Conservation (phyloP, 768 basidiomycete genomes). For the Calocybe indica region DNA sequence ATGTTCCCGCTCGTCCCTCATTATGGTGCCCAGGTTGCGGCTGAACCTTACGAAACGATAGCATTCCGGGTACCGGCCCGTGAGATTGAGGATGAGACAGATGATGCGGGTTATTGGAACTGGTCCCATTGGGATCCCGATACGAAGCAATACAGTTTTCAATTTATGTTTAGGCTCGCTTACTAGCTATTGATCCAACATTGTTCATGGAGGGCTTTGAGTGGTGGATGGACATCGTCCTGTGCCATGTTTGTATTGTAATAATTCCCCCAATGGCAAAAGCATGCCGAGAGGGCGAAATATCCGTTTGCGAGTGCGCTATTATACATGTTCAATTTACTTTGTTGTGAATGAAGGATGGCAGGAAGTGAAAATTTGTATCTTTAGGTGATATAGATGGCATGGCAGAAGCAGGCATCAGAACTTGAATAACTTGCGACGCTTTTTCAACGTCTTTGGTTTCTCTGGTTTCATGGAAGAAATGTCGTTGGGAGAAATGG, state of each 20-base stretch:
- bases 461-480: no score
- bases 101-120: slow-evolving; percentile 87
- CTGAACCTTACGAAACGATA: slow-evolving; percentile 99
- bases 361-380: no score
- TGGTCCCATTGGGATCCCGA: slow-evolving; percentile 99
- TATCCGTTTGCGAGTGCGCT: no score
- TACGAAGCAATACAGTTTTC: slow-evolving; percentile 96
- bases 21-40: slow-evolving; percentile 67
- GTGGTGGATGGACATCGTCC: slow-evolving; percentile 14
- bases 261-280: no score
- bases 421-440: no score
- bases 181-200: slow-evolving; percentile 21
- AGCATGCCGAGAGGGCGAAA: no score
- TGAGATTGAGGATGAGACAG: slow-evolving; percentile 93
- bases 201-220: background rate
- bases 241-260: background rate
- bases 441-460: no score
- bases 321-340: no score
- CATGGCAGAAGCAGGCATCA: no score
- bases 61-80: slow-evolving; percentile 98
- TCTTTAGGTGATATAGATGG: no score
- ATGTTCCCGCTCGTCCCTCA: slow-evolving; percentile 9
- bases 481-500: no score
- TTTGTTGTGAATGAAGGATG: no score
- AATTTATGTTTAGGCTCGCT: slow-evolving; percentile 85